phyloP scores from a whole-genome alignment of 192 early-diverging fungal species.

The Glomus cerebriforme region DNA sequence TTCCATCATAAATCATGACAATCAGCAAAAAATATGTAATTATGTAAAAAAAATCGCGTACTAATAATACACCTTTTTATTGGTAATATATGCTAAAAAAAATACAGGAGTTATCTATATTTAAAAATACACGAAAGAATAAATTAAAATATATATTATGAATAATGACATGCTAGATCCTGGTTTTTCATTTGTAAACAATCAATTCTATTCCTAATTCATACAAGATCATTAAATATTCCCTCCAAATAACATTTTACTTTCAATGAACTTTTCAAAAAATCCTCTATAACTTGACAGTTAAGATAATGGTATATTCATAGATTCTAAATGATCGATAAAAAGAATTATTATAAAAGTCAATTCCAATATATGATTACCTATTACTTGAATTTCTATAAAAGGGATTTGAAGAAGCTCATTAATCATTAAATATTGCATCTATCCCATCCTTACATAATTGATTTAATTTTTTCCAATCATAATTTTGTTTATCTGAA shows the following conservation, averaged over 20 bases:
- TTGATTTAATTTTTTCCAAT: conserved; percentile 2
- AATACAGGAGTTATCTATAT: too few species aligned
- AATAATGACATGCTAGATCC: too few species aligned
- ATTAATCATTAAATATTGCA: not conserved
- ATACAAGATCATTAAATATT: not conserved
- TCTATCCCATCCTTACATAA: not conserved
- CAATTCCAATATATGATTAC: not conserved
- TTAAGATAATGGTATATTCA: not conserved
- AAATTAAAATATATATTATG: too few species aligned
- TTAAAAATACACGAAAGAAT: too few species aligned
- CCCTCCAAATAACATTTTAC: conserved; percentile 2
- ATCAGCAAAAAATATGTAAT: too few species aligned
- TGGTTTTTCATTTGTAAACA: too few species aligned
- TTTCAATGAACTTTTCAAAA: conserved; percentile 1
- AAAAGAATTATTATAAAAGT: conserved; percentile 20
- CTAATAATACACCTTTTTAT: too few species aligned
- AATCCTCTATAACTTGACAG: not conserved
- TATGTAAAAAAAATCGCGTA: too few species aligned
- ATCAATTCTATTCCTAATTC: not conserved
- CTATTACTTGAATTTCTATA: not conserved
- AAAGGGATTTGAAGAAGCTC: not conserved
- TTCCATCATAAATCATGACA: too few species aligned
- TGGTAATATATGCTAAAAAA: too few species aligned
- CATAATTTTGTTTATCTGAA: not conserved
- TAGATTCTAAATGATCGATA: not conserved